These are phyloP conservation scores for Sequoia sempervirens DNA, from an alignment of 75 land plant genomes.

Conservation along the genomic window DNA sequence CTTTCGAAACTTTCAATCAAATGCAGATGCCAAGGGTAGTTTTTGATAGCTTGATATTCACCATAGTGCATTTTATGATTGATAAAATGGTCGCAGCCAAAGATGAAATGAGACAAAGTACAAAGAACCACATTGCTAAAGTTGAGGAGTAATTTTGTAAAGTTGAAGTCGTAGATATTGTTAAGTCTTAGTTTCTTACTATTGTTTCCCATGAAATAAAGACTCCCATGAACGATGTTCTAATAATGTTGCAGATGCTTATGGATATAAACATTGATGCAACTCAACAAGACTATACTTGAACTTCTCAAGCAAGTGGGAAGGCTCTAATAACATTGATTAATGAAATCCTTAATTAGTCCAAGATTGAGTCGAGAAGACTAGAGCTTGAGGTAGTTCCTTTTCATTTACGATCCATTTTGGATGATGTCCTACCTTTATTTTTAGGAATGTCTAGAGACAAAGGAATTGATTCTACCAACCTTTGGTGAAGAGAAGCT, in stretches of 20 bases:
- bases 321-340: conserved; percentile 55
- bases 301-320: conserved; percentile 65
- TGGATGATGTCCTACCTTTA: conserved; percentile 58
- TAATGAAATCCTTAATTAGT: conserved; percentile 68
- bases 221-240: conserved; percentile 73
- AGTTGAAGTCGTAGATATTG: conserved; percentile 67
- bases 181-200: conserved; percentile 73
- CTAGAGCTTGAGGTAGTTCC: conserved; percentile 65
- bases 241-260: conserved; percentile 76
- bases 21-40: too few relatives aligned
- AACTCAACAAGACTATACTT: conserved; percentile 58
- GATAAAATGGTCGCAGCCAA: too few relatives aligned
- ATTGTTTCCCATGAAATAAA: conserved; percentile 76
- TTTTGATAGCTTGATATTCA: too few relatives aligned
- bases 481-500: conserved; percentile 25
- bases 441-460: conserved; percentile 51
- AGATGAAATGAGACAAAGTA: too few relatives aligned
- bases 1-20: too few relatives aligned
- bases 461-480: conserved; percentile 42
- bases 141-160: conserved; percentile 58
- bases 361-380: conserved; percentile 69
- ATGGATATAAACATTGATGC: conserved; percentile 60
- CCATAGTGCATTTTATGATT: too few relatives aligned
- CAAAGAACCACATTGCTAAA: conserved; percentile 47
- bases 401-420: conserved; percentile 50